Conservation (phyloP, 306 rosid species). For the Canavalia ensiformis region DNA sequence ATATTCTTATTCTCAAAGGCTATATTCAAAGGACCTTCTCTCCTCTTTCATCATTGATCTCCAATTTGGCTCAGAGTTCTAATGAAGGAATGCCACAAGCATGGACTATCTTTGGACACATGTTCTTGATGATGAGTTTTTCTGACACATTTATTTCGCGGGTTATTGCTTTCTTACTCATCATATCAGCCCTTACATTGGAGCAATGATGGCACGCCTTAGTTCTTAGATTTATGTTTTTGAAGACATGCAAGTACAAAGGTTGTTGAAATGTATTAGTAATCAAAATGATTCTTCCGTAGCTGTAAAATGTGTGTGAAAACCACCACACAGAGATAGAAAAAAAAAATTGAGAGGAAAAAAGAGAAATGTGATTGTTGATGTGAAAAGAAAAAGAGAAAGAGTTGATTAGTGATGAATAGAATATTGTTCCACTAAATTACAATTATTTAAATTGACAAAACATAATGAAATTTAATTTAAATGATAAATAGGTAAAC, state of each 20-base stretch:
- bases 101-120: background rate
- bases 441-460: too few species aligned
- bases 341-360: too few species aligned
- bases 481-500: too few species aligned
- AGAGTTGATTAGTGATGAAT: too few species aligned
- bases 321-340: too few species aligned
- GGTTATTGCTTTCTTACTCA: background rate
- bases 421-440: too few species aligned
- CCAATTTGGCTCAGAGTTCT: background rate
- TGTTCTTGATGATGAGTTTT: background rate
- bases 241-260: background rate
- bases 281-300: too few species aligned
- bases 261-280: too few species aligned
- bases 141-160: background rate
- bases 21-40: background rate
- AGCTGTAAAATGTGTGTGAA: too few species aligned
- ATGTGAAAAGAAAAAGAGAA: too few species aligned
- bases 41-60: background rate
- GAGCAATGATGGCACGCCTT: background rate
- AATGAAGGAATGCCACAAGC: background rate
- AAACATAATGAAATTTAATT: too few species aligned
- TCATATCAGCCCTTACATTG: background rate
- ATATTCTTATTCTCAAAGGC: background rate
- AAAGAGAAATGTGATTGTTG: too few species aligned
- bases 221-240: background rate